Evolutionary conservation across 2,329 filamentous ascomycete species (phyloP).

Genomic region (Fusarium sp.): DNA sequence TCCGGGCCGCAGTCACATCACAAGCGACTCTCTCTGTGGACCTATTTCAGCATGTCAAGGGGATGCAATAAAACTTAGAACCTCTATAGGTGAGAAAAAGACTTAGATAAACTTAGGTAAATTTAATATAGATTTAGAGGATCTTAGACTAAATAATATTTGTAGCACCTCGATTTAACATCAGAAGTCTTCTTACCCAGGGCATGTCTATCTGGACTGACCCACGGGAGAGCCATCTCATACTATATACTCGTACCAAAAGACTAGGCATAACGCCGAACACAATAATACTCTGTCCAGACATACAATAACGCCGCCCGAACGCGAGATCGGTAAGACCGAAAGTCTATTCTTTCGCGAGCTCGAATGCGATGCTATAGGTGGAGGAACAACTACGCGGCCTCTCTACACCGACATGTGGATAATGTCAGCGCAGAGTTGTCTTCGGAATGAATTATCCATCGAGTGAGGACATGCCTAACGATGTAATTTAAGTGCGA

Average conservation of each 20-base stretch:
- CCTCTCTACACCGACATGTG: not conserved
- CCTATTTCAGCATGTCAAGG: accelerated
- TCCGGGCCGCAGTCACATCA: not conserved
- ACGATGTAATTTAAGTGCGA: accelerated
- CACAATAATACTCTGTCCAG: not conserved
- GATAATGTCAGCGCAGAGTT: not conserved
- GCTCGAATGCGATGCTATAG: not conserved
- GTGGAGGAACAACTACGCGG: not conserved
- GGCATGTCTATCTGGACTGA: not conserved
- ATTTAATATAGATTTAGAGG: too few relatives aligned
- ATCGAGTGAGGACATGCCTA: not conserved
- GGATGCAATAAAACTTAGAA: too few relatives aligned
- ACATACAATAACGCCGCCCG: not conserved
- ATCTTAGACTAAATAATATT: too few relatives aligned
- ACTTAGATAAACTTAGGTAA: too few relatives aligned
- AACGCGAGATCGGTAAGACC: not conserved
- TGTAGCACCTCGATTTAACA: too few relatives aligned
- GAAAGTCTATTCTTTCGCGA: not conserved
- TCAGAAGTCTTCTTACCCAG: too few relatives aligned
- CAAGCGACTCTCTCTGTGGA: not conserved
- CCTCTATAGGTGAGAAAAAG: too few relatives aligned
- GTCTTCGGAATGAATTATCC: not conserved
- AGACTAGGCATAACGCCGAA: not conserved
- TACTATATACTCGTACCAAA: not conserved
- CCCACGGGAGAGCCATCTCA: not conserved